These are phyloP conservation scores for Geotrichum cucujoidarum DNA, from an alignment of 1,139 yeast genomes.

Conservation along the genomic window DNA sequence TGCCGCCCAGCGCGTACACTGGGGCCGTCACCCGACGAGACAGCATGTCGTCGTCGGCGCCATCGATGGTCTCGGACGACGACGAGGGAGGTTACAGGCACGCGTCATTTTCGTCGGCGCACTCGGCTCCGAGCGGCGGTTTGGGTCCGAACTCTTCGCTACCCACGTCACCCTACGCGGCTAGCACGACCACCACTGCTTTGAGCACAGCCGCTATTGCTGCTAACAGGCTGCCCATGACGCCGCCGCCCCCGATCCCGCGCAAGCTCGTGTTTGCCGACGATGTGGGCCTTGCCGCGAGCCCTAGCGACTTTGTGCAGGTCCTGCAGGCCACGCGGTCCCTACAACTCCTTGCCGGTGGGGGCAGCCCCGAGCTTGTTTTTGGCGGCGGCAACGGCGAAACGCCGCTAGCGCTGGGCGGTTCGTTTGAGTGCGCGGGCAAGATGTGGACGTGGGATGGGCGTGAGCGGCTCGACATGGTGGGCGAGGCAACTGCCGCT, in stretches of 20 bases:
- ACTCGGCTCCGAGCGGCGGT: too few species aligned
- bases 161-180: slow-evolving; percentile 19
- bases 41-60: background rate
- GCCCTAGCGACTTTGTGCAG: slow-evolving; percentile 36
- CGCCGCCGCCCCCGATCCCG: slow-evolving; percentile 31
- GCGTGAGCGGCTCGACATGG: slow-evolving; percentile 27
- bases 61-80: background rate
- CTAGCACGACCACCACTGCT: background rate
- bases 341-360: slow-evolving; percentile 33
- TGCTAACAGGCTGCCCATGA: background rate
- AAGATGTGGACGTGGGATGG: slow-evolving; percentile 40
- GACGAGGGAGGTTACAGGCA: too few species aligned
- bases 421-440: slow-evolving; percentile 40
- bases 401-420: slow-evolving; percentile 32
- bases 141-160: slow-evolving; percentile 7
- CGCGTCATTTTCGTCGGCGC: too few species aligned
- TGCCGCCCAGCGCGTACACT: too few species aligned
- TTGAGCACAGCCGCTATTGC: background rate
- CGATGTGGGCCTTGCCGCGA: slow-evolving; percentile 34
- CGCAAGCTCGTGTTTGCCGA: slow-evolving; percentile 28
- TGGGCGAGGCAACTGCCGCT: background rate
- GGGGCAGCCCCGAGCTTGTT: background rate
- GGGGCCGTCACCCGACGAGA: background rate
- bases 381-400: background rate
- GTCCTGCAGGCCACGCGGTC: slow-evolving; percentile 41